Conservation (phyloP, 2,329 filamentous ascomycete genomes). For the Ceratocystis ficicola region DNA sequence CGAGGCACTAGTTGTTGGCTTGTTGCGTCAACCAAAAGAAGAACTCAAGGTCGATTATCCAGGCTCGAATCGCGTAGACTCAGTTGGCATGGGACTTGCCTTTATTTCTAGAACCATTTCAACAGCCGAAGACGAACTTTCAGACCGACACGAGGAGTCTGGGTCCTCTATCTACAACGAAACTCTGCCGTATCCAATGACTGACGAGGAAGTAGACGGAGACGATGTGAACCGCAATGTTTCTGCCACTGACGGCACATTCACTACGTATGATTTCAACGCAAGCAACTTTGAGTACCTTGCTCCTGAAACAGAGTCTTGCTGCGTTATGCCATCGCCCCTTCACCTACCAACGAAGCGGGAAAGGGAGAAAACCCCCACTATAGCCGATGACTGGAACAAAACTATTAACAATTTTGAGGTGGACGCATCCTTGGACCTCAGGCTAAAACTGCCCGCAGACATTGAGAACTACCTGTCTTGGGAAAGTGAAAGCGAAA, state of each 20-base stretch:
- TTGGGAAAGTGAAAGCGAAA: neutral
- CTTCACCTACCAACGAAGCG: neutral
- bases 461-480: neutral
- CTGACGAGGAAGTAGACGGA: neutral
- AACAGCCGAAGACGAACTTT: neutral
- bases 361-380: neutral
- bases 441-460: neutral
- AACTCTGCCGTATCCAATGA: neutral
- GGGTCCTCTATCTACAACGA: neutral
- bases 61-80: neutral
- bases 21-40: neutral
- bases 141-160: neutral
- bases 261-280: neutral
- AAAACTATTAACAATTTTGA: neutral
- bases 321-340: neutral
- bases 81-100: neutral
- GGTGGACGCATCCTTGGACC: neutral
- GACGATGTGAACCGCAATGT: neutral
- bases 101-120: neutral
- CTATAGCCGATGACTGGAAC: neutral
- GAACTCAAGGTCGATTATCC: neutral
- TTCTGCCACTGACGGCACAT: constrained; percentile 5
- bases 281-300: neutral
- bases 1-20: neutral
- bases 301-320: neutral